These are phyloP conservation scores for Leishmania tarentolae DNA, from an alignment of 208 protist species.

Conservation along the genomic window DNA sequence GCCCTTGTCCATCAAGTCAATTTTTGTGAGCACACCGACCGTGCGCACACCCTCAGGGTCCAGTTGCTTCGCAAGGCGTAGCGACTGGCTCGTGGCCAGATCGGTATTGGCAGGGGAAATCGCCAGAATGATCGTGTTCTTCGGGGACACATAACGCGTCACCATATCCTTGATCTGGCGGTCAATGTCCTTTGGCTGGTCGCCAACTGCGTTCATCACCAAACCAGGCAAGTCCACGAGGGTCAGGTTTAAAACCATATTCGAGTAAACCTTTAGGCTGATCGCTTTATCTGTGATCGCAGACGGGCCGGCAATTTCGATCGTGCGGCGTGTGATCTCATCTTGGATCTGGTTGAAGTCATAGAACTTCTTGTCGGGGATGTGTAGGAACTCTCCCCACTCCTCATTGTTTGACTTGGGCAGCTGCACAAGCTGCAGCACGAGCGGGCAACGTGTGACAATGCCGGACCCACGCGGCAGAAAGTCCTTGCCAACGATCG, in stretches of 20 bases:
- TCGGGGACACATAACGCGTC: constrained; percentile 94
- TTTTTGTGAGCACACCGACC: constrained; percentile 99
- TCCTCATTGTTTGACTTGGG: constrained; percentile 56
- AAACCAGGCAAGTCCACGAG: constrained; percentile 99
- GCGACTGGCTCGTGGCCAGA: constrained; percentile 98
- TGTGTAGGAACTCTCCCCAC: constrained; percentile 92
- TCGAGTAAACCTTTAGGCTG: constrained; percentile 96
- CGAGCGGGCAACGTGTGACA: constrained; percentile 98
- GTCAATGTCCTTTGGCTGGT: constrained; percentile 98
- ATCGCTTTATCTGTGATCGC: constrained; percentile 97
- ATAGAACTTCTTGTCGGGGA: constrained; percentile 91
- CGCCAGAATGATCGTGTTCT: constrained; percentile 99
- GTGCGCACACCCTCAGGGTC: constrained; percentile 98
- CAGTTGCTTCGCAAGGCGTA: constrained; percentile 96
- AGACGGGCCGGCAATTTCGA: constrained; percentile 93
- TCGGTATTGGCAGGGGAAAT: constrained; percentile 99
- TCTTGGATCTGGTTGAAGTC: constrained; percentile 96
- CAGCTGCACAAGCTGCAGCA: constrained; percentile 97
- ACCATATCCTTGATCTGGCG: constrained; percentile 98
- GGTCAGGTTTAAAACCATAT: constrained; percentile 97
- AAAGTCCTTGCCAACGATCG: constrained; percentile 99
- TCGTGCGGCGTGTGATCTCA: constrained; percentile 97
- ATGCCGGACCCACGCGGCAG: constrained; percentile 99
- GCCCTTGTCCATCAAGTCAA: constrained; percentile 99
- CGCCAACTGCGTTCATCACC: constrained; percentile 98